Conservation (phyloP, 495 filamentous ascomycete genomes). For the Aspergillus hancockii region DNA sequence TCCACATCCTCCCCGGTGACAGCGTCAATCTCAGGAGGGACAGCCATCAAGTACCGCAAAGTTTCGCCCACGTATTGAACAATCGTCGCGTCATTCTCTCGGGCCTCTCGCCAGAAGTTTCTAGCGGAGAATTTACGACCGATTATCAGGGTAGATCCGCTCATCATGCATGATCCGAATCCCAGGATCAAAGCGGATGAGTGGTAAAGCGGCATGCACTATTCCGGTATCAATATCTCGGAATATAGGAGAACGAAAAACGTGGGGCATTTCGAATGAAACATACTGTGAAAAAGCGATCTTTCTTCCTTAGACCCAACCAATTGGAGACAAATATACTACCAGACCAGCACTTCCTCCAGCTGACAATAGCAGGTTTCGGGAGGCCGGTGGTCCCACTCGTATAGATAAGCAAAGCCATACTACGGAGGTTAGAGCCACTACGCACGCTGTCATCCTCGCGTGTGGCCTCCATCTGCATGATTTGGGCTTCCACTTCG, state of each 20-base stretch:
- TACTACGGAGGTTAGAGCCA: conserved; percentile 52
- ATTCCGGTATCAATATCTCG: conserved; percentile 7
- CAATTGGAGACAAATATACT: conserved; percentile 56
- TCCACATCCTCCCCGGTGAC: conserved; percentile 72
- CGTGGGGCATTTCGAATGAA: neutral
- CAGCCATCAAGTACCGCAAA: conserved; percentile 82
- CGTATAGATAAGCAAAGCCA: conserved; percentile 81
- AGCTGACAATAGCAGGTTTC: conserved; percentile 84
- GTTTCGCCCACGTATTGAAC: conserved; percentile 98
- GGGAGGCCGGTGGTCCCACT: conserved; percentile 89
- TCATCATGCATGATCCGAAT: conserved; percentile 57
- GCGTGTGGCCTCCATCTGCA: conserved; percentile 57
- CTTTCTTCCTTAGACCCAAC: conserved; percentile 55
- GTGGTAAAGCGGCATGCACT: conserved; percentile 96
- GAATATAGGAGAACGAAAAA: neutral
- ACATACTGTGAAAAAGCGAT: conserved; percentile 80
- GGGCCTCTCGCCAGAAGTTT: conserved; percentile 80
- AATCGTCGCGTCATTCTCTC: conserved; percentile 69
- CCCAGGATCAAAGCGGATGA: conserved; percentile 76
- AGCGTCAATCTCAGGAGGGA: conserved; percentile 63
- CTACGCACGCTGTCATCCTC: conserved; percentile 62
- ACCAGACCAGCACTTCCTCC: conserved; percentile 63
- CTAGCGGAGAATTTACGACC: conserved; percentile 80
- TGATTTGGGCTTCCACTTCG: conserved; percentile 62
- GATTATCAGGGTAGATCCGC: conserved; percentile 66